A percentile compares a stretch with the other conserved stretches of the same genome.
Evolutionary conservation across 2,329 filamentous ascomycete species (phyloP).

Genomic region (Diaporthe sp.): DNA sequence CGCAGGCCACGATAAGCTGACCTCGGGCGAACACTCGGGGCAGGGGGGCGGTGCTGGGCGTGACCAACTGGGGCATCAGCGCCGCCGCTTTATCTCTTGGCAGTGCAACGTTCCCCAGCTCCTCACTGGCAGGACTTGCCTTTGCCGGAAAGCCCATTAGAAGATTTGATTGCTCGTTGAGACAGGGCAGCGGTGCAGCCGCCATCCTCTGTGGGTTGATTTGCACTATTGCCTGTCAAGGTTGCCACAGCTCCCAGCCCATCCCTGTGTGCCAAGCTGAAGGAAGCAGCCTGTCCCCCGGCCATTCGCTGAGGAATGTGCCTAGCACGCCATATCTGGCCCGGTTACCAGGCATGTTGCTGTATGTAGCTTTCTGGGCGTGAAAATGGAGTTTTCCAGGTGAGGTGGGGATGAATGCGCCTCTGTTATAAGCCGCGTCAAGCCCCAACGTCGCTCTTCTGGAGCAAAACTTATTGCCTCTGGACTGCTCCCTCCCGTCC

Average conservation of each 20-base stretch:
- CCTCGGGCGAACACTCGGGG: background rate
- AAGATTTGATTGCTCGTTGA: conserved; percentile 16
- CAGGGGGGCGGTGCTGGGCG: conserved; percentile 7
- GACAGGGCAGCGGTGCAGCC: conserved; percentile 5
- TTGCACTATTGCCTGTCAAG: conserved; percentile 8
- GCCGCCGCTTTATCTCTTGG: conserved; percentile 26
- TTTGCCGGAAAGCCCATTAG: background rate
- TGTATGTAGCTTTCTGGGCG: conserved; percentile 17
- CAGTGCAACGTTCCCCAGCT: conserved; percentile 11
- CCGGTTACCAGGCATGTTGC: background rate
- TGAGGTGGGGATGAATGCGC: background rate
- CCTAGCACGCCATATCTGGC: conserved; percentile 13
- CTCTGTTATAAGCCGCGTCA: conserved; percentile 17
- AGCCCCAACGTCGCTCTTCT: conserved; percentile 16
- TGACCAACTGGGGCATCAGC: conserved; percentile 20
- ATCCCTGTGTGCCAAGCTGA: conserved; percentile 24
- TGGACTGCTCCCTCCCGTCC: background rate
- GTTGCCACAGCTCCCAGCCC: conserved; percentile 2
- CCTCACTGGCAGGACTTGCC: conserved; percentile 19
- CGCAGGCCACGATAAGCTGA: conserved; percentile 26
- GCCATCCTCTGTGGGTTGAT: background rate
- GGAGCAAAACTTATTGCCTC: background rate
- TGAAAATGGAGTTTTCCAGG: background rate
- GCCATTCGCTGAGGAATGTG: conserved; percentile 21
- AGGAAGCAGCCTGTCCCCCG: conserved; percentile 1